phyloP scores from a whole-genome alignment of 192 early-diverging fungal genomes.

The Coemansia javaensis region DNA sequence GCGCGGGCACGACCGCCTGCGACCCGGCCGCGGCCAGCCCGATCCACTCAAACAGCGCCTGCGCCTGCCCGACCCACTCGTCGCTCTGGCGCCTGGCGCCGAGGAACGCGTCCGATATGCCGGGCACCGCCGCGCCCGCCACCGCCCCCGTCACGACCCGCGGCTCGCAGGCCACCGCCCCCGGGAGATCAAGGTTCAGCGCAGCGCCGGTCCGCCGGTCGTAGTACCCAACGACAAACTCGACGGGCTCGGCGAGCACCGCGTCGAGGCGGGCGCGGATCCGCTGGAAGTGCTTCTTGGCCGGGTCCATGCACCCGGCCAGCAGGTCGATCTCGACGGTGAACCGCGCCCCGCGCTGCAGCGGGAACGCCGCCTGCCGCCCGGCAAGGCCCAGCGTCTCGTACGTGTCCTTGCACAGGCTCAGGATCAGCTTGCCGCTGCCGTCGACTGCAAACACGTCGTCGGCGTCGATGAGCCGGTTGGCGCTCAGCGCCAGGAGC shows the following conservation, averaged over 20 bases:
- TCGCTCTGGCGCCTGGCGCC: constrained; percentile 5
- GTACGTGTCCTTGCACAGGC: constrained; percentile 44
- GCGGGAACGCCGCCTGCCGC: constrained; percentile 20
- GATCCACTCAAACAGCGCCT: constrained; percentile 41
- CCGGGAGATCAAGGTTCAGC: constrained; percentile 28
- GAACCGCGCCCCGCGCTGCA: constrained; percentile 29
- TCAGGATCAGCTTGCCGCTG: constrained; percentile 22
- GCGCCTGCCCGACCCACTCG: constrained; percentile 21
- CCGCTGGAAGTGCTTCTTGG: constrained; percentile 34
- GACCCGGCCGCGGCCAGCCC: constrained; percentile 19
- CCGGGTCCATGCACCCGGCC: constrained; percentile 16
- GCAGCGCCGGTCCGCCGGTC: constrained; percentile 14
- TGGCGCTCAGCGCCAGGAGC: constrained; percentile 18
- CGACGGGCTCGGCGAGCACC: constrained; percentile 14
- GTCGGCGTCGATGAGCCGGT: constrained; percentile 23
- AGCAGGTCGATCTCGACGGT: constrained; percentile 25
- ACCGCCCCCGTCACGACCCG: neutral
- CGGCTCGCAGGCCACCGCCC: constrained; percentile 1
- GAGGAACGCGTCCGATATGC: neutral
- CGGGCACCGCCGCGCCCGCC: constrained; percentile 5
- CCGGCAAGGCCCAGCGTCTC: constrained; percentile 28
- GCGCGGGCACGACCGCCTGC: neutral
- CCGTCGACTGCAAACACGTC: constrained; percentile 49
- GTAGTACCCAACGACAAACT: constrained; percentile 20
- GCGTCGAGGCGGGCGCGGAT: constrained; percentile 11